Evolutionary conservation across 768 basidiomycete genomes (phyloP), one percentile per base, ranked within the genome.

Genomic region (Serendipita indica): DNA sequence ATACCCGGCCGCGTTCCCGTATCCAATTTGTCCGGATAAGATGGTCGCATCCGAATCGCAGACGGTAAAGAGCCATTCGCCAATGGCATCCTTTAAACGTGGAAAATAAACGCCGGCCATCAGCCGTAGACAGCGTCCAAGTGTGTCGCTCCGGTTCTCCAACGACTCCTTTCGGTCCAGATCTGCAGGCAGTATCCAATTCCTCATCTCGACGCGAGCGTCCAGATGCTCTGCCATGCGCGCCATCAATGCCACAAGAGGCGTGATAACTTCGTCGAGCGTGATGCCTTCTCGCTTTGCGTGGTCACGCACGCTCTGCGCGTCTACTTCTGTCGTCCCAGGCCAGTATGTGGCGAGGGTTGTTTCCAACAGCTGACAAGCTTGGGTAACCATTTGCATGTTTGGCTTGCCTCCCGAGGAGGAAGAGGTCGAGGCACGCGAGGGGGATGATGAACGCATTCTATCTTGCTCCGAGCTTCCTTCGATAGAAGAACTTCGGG

Each of bases 1-100:
- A 75, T 90, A 87, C 0, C 96, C 96, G 0, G 92, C 90, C 39
- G 92, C 90, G 67, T 92, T 92, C 39, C 94, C 94, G 65, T 99
- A 99, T 4, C 94, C 94, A 57, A 96, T 78, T 41, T 86, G 79
- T 3, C 81, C 77, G n/a, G 81, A 79, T 14, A 98, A 73, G 0
- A 75, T 78, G 3, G 77, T 64, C 82, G 83, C 75, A 69, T 96
- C 83, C 1, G 80, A 82, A 62, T 89, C 84, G 63, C 86, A 88
- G 64, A 91, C 75, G 0, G 84, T 81, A 69, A 77, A 98, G 16
- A 98, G 70, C 75, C 98, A 75, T 72, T 97, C 92, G 7, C 93
- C 93, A 2, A 85, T 77, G 13, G 85, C 74, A 64, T 81, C 80
- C 65, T 89, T 87, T 62, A 89, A 70, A 41, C 83, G 75, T 1